These are phyloP conservation scores for Cucurbitaria berberidis DNA, from an alignment of 2,329 filamentous ascomycete species.

Conservation along the genomic window DNA sequence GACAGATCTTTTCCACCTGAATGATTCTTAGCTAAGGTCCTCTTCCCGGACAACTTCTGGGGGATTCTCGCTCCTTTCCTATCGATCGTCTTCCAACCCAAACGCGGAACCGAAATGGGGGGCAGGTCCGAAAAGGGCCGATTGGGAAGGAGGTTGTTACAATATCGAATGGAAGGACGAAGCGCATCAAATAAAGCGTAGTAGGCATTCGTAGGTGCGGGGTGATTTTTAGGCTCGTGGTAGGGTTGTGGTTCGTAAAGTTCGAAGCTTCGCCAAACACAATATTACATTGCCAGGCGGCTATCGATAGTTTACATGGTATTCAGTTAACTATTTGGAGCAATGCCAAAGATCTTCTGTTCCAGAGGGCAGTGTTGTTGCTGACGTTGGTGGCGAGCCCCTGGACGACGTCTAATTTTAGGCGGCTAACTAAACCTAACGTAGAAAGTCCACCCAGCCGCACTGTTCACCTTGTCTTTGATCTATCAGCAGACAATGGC, in stretches of 20 bases:
- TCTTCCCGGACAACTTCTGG: background rate
- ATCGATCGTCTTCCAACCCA: background rate
- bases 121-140: background rate
- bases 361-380: background rate
- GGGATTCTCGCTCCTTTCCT: background rate
- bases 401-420: background rate
- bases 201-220: background rate
- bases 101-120: background rate
- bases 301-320: background rate
- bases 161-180: no score
- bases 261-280: background rate
- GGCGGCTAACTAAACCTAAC: background rate
- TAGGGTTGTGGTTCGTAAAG: no score
- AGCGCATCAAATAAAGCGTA: no score
- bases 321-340: background rate
- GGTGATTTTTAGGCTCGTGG: background rate
- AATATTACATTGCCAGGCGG: background rate
- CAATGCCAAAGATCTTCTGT: background rate
- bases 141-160: no score
- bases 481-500: background rate
- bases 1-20: background rate
- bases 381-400: background rate
- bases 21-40: background rate
- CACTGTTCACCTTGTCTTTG: background rate
- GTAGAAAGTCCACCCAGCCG: background rate